phyloP scores from a whole-genome alignment of 108 stramenopile genomes.

The Conticribra weissflogii region DNA sequence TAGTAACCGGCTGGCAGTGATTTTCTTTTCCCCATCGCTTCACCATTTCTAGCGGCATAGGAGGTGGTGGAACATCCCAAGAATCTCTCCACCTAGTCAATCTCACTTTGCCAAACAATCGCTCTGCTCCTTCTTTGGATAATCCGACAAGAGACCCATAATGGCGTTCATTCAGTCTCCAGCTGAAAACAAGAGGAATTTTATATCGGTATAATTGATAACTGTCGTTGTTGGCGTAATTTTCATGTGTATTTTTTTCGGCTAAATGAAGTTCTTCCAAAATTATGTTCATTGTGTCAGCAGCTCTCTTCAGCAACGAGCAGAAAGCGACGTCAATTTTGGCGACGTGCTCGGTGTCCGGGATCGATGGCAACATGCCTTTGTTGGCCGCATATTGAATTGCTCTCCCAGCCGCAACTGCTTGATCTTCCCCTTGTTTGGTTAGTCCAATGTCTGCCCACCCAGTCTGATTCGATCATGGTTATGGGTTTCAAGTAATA shows the following conservation, averaged over 20 bases:
- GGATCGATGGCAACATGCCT: conserved; percentile 15
- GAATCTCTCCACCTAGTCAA: conserved; percentile 35
- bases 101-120: conserved; percentile 27
- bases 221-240: not conserved
- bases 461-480: conserved; percentile 10
- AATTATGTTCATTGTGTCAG: conserved; percentile 33
- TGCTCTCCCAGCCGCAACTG: conserved; percentile 33
- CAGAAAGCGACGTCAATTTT: conserved; percentile 36
- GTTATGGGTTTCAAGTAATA: not conserved
- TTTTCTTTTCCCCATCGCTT: conserved; percentile 26
- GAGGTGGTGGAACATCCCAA: conserved; percentile 42
- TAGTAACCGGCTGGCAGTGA: conserved; percentile 35
- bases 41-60: conserved; percentile 30
- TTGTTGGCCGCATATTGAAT: conserved; percentile 14
- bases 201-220: conserved; percentile 14
- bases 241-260: not conserved
- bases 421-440: conserved; percentile 33
- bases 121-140: conserved; percentile 36
- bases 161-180: conserved; percentile 39
- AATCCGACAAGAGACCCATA: conserved; percentile 36
- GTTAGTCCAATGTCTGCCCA: conserved; percentile 42
- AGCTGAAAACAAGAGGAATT: conserved; percentile 28
- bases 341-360: conserved; percentile 1
- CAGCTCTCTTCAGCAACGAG: conserved; percentile 25
- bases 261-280: conserved; percentile 29